A percentile compares a stretch with the other conserved stretches of the same genome.
Conservation (phyloP, 75 land plant species). For the Pinus tabuliformis region DNA sequence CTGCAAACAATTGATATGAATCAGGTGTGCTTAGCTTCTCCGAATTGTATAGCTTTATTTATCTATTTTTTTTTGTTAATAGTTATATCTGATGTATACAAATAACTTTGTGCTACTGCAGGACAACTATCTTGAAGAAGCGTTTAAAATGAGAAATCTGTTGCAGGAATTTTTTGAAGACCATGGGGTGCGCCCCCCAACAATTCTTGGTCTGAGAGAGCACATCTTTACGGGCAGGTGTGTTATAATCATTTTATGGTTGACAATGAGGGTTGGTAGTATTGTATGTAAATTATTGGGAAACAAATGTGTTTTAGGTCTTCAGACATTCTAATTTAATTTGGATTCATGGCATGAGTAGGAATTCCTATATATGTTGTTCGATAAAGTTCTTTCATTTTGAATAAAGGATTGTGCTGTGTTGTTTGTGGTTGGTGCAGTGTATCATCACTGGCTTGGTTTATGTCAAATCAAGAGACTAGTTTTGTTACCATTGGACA, state of each 20-base stretch:
- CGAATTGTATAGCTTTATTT: not conserved
- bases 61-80: not conserved
- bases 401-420: not conserved
- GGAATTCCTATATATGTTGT: not conserved
- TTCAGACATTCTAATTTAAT: not conserved
- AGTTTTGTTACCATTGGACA: slow-evolving; percentile 98
- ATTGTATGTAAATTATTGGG: not conserved
- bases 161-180: slow-evolving; percentile 77
- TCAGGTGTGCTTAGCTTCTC: slow-evolving; percentile 49
- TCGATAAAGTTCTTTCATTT: not conserved
- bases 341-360: not conserved
- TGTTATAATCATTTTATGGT: not conserved
- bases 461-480: slow-evolving; percentile 95
- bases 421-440: slow-evolving; percentile 34
- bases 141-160: slow-evolving; percentile 96
- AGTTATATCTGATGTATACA: not conserved
- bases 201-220: slow-evolving; percentile 92
- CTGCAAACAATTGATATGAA: slow-evolving; percentile 94
- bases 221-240: slow-evolving; percentile 99
- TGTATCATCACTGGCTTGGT: slow-evolving; percentile 97
- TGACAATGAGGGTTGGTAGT: not conserved
- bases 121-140: slow-evolving; percentile 99
- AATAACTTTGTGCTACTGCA: slow-evolving; percentile 10
- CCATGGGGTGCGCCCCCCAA: slow-evolving; percentile 66
- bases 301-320: not conserved